Percentiles rank a stretch among this genome's conserved stretches.
Evolutionary conservation across 2,329 filamentous ascomycete species (phyloP).

Genomic region (Cercospora sojina): DNA sequence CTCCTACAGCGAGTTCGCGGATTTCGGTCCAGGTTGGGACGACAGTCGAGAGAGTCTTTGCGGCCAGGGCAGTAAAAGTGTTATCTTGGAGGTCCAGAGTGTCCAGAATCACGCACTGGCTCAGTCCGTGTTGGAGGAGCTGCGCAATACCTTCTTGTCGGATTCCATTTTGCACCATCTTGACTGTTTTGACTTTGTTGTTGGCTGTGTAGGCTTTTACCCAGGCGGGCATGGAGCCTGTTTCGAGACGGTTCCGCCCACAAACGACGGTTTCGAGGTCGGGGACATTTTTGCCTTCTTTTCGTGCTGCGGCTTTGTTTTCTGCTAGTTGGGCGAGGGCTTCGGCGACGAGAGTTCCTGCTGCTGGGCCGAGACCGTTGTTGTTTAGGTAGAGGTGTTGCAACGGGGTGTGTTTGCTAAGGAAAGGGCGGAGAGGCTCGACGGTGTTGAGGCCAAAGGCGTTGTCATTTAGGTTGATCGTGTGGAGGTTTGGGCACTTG

Average conservation of each 20-base stretch:
- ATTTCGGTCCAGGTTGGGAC: conserved; percentile 72
- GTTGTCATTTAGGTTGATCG: conserved; percentile 95
- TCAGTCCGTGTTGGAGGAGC: conserved; percentile 75
- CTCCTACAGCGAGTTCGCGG: conserved; percentile 81
- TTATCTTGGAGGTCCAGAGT: conserved; percentile 95
- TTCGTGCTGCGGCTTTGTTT: conserved; percentile 77
- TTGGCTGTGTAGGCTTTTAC: conserved; percentile 83
- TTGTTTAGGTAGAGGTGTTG: conserved; percentile 97
- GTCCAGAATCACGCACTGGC: conserved; percentile 65
- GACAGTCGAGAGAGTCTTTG: conserved; percentile 73
- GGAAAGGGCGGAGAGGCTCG: conserved; percentile 87
- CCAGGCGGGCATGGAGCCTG: conserved; percentile 95
- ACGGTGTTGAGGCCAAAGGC: conserved; percentile 95
- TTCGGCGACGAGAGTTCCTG: conserved; percentile 84
- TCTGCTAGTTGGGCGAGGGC: conserved; percentile 78
- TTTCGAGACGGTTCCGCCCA: conserved; percentile 92
- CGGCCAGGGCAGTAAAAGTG: conserved; percentile 83
- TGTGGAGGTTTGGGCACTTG: conserved; percentile 80
- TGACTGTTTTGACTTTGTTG: conserved; percentile 74
- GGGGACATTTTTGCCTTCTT: conserved; percentile 67
- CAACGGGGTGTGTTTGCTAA: conserved; percentile 81
- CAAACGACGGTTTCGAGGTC: conserved; percentile 95
- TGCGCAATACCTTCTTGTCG: conserved; percentile 86
- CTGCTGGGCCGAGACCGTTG: conserved; percentile 91
- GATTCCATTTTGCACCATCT: conserved; percentile 99